These are phyloP conservation scores for Gautieria morchelliformis DNA, from an alignment of 768 basidiomycete genomes.

Conservation along the genomic window DNA sequence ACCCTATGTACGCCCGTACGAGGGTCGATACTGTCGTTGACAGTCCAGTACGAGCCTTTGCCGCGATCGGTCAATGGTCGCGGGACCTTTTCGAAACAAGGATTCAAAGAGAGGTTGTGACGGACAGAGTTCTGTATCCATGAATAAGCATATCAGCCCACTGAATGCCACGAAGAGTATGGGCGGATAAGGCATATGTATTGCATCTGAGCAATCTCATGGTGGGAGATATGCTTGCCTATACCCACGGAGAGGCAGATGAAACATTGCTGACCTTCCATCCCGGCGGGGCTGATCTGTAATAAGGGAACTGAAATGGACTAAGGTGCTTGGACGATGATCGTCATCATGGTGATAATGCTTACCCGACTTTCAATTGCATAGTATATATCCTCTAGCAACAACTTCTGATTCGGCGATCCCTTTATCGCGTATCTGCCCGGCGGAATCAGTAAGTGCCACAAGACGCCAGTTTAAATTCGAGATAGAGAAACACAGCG, in stretches of 20 bases:
- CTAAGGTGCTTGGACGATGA: slow-evolving; percentile 4
- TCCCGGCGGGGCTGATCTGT: slow-evolving; percentile 77
- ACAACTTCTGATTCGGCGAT: slow-evolving; percentile 75
- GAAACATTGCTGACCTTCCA: slow-evolving; percentile 63
- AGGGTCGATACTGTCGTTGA: slow-evolving; percentile 83
- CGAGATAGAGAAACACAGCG: slow-evolving; percentile 3
- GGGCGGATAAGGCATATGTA: too few relatives aligned
- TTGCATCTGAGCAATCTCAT: background rate
- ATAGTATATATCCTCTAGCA: slow-evolving; percentile 87
- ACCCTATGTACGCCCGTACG: slow-evolving; percentile 83
- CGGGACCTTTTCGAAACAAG: slow-evolving; percentile 85
- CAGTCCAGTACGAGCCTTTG: slow-evolving; percentile 89
- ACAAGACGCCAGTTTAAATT: background rate
- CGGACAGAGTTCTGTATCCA: slow-evolving; percentile 72
- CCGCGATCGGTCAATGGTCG: slow-evolving; percentile 87
- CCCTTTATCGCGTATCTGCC: slow-evolving; percentile 84
- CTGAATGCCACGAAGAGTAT: too few relatives aligned
- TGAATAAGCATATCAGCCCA: slow-evolving; percentile 11
- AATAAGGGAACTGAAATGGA: slow-evolving; percentile 68
- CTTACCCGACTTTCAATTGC: slow-evolving; percentile 81
- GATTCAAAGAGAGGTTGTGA: slow-evolving; percentile 83
- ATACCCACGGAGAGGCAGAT: background rate
- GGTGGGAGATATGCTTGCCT: too few relatives aligned
- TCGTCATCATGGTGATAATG: slow-evolving; percentile 11
- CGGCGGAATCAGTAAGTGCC: slow-evolving; percentile 11